phyloP scores from a whole-genome alignment of 2,329 filamentous ascomycete species.

The Meredithiella fracta region DNA sequence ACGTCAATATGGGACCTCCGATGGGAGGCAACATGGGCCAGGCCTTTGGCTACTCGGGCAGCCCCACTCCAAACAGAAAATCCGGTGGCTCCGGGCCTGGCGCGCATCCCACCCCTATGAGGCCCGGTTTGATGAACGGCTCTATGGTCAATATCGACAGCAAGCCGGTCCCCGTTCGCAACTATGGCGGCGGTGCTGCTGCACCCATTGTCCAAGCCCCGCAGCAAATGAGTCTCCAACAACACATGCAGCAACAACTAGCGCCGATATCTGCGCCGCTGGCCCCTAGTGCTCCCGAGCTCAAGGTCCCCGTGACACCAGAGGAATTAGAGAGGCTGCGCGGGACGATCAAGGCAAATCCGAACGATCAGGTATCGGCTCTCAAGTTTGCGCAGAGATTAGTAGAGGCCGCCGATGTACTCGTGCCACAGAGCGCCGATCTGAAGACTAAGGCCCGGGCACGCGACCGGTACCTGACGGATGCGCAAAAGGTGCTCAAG shows the following conservation, averaged over 20 bases:
- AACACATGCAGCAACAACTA: constrained; percentile 18
- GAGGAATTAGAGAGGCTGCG: constrained; percentile 65
- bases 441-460: constrained; percentile 57
- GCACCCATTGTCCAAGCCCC: constrained; percentile 25
- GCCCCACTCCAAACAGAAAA: constrained; percentile 5
- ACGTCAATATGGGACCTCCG: constrained; percentile 1
- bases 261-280: constrained; percentile 18
- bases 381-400: constrained; percentile 66
- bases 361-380: constrained; percentile 54
- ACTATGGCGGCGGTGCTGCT: constrained; percentile 25
- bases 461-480: constrained; percentile 67
- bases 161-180: constrained; percentile 42
- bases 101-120: constrained; percentile 45
- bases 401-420: constrained; percentile 64
- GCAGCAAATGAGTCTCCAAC: constrained; percentile 20
- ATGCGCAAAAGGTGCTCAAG: constrained; percentile 82
- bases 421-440: constrained; percentile 49
- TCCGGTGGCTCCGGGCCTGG: constrained; percentile 6
- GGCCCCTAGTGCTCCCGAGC: constrained; percentile 15
- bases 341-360: constrained; percentile 50
- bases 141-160: constrained; percentile 38
- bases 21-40: background rate
- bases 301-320: constrained; percentile 48
- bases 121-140: constrained; percentile 44
- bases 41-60: constrained; percentile 1